Evolutionary conservation across 2,329 filamentous ascomycete species (phyloP).

Genomic region (Alternaria gaisen): DNA sequence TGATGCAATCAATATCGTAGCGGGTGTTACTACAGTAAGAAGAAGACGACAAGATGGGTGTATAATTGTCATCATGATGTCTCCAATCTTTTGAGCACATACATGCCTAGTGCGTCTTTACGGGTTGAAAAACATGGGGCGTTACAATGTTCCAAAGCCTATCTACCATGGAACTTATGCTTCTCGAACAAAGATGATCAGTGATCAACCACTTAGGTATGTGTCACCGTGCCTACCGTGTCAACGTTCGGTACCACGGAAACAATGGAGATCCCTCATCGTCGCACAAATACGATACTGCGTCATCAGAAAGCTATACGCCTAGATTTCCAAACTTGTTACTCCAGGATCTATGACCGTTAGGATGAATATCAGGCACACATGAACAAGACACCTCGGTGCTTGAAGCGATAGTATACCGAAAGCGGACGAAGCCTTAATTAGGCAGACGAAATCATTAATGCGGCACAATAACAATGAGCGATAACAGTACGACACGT

Average conservation of each 20-base stretch:
- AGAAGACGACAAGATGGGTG: not conserved
- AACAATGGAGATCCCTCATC: not conserved
- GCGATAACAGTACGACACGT: too few relatives aligned
- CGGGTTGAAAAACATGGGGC: not conserved
- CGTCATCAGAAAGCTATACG: not conserved
- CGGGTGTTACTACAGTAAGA: not conserved
- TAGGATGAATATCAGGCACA: not conserved
- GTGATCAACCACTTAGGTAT: not conserved
- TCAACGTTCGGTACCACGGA: constrained; percentile 6
- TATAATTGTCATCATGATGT: not conserved
- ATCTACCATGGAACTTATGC: not conserved
- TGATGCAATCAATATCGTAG: not conserved
- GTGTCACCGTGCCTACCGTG: not conserved
- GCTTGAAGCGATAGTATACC: not conserved
- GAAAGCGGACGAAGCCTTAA: not conserved
- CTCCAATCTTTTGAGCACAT: not conserved
- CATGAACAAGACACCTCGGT: not conserved
- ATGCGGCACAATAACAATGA: not conserved
- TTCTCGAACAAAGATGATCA: not conserved
- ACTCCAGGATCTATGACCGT: not conserved
- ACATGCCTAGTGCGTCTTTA: not conserved
- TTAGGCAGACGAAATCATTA: not conserved
- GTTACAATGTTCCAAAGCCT: not conserved
- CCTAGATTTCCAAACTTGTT: not conserved
- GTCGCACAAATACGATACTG: not conserved